Evolutionary conservation across 257 asterid genomes (phyloP).

Genomic region (Ajuga chamaepitys): DNA sequence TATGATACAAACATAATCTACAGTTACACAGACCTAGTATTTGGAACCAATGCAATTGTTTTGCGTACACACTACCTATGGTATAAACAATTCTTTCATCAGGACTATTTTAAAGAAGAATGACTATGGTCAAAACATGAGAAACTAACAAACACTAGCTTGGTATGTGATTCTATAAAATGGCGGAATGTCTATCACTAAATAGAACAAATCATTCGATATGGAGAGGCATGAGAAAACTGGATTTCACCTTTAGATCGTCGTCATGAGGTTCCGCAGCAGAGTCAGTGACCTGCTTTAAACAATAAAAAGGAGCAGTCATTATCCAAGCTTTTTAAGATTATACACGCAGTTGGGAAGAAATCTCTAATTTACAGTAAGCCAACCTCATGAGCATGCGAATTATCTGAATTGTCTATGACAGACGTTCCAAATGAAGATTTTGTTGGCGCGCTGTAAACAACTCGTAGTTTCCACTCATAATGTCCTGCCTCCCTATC

Average conservation of each 20-base stretch:
- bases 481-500: constrained; percentile 33
- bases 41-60: not conserved
- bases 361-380: not conserved
- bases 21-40: not conserved
- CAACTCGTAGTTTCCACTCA: constrained; percentile 31
- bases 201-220: not conserved
- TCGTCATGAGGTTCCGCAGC: not conserved
- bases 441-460: constrained; percentile 20
- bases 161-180: not conserved
- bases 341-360: not conserved
- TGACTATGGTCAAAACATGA: not conserved
- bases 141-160: not conserved
- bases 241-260: constrained; percentile 12
- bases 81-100: not conserved
- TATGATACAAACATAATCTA: not conserved
- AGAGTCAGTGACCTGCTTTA: constrained; percentile 15
- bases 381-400: constrained; percentile 43
- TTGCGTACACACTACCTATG: not conserved
- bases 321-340: not conserved
- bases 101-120: not conserved
- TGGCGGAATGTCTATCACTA: not conserved
- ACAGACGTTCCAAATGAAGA: constrained; percentile 10
- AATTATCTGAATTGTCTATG: constrained; percentile 19
- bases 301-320: constrained; percentile 2
- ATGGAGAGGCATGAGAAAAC: not conserved